These are phyloP conservation scores for Phanerochaete sordida DNA, from an alignment of 768 basidiomycete genomes.

Conservation along the genomic window DNA sequence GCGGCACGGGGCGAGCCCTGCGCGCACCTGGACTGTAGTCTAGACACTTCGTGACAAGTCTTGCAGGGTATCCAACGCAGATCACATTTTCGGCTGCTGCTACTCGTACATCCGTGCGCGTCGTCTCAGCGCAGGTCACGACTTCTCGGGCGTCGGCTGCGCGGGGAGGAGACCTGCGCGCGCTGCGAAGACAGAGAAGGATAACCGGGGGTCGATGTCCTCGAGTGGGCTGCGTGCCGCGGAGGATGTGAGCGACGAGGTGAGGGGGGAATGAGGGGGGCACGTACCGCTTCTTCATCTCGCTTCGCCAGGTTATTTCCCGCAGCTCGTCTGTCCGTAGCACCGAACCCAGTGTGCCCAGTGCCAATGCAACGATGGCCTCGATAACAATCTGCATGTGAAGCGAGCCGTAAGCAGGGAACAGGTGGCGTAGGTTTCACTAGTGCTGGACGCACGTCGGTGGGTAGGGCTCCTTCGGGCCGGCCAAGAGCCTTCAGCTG, in stretches of 20 bases:
- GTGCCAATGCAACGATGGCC: slow-evolving; percentile 55
- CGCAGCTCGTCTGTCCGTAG: slow-evolving; percentile 64
- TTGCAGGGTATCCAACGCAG: too few species aligned
- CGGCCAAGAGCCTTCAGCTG: slow-evolving; percentile 71
- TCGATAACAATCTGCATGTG: slow-evolving; percentile 60
- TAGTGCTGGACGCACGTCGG: slow-evolving; percentile 43
- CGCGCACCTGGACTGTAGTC: too few species aligned
- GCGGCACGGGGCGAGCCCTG: too few species aligned
- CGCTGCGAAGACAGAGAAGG: slow-evolving; percentile 22
- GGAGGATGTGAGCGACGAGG: not conserved
- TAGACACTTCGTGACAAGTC: too few species aligned
- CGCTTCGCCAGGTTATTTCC: slow-evolving; percentile 86
- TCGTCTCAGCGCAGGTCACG: not conserved
- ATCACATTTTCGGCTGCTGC: not conserved
- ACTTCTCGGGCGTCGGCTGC: not conserved
- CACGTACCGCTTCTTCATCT: slow-evolving; percentile 77
- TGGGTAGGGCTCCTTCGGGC: slow-evolving; percentile 64
- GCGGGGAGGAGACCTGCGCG: slow-evolving; percentile 19
- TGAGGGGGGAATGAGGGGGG: not conserved
- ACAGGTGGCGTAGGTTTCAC: not conserved
- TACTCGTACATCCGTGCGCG: slow-evolving; percentile 9
- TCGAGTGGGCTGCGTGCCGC: slow-evolving; percentile 16
- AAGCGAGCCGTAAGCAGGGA: not conserved
- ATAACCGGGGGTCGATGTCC: slow-evolving; percentile 21
- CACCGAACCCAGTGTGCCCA: slow-evolving; percentile 73